Evolutionary conservation across 257 asterid species (phyloP), one percentile per base, ranked within the genome.

Genomic region (Paraleonurus japonicus): DNA sequence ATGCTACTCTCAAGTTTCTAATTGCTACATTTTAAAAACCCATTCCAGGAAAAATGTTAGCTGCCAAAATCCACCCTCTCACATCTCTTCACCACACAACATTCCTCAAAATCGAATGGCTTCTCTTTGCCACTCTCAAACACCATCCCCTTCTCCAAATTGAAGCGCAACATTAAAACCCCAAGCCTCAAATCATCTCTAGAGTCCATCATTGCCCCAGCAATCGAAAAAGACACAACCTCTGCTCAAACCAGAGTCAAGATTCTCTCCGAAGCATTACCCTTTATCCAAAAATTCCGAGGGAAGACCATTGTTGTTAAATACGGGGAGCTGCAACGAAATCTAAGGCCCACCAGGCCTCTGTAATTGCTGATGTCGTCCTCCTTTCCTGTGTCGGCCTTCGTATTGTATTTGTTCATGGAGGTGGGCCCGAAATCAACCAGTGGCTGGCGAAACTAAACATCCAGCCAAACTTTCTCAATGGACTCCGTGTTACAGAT

Each of bases 241-340:
- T 76, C 96, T 1, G 88, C 88, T 50, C 85, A 85, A 71, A 71
- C 83, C 70, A 82, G 92, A 50, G 96, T 90, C 64, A 74, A 83
- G 76, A 88, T 87, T 70, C 80, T 90, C 23, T 87, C 97, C 0
- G 96, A 90, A 77, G 97, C 95, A 13, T 68, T 89, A 26, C 96
- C 95, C 58, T 90, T 87, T 39, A 90, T 90, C 69, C 96, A 91
- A 26, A 89, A 76, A 78, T 89, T 91, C 66, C 87, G 86, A 11
- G 92, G 95, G 51, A 91, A 91, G 83, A 91, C 96, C 10, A 80
- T 91, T 55, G 96, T 91, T 0, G 97, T 91, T 4, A 90, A 90
- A 77, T 90, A 88, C 54, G 97, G 97, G 97, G 97, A 17, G 97
- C 97, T 3, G 96, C 94, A 1, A 90, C 86, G 96, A 88, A 85